Conservation (phyloP, 2,329 filamentous ascomycete genomes). For the Cryphonectria japonica region DNA sequence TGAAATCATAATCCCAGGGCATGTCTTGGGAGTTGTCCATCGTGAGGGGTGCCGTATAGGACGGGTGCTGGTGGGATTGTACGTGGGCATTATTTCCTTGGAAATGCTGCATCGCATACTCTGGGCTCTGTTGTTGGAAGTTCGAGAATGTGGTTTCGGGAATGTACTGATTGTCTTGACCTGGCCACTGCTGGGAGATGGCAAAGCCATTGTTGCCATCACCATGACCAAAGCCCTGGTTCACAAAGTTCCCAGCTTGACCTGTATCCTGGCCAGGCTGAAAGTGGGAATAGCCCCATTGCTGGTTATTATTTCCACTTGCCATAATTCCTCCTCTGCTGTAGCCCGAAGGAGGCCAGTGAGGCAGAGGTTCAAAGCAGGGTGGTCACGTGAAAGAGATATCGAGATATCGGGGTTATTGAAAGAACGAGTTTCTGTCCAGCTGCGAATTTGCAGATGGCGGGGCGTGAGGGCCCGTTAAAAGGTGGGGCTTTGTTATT, state of each 20-base stretch:
- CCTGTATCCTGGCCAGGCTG: conserved; percentile 24
- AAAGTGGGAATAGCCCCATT: conserved; percentile 27
- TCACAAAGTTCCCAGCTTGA: conserved; percentile 23
- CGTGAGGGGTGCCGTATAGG: conserved; percentile 21
- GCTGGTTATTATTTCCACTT: conserved; percentile 28
- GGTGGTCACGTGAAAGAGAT: conserved; percentile 18
- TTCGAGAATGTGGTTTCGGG: conserved; percentile 15
- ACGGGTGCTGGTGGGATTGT: conserved; percentile 24
- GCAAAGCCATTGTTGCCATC: conserved; percentile 20
- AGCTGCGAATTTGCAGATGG: conserved; percentile 11
- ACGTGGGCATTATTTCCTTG: conserved; percentile 14
- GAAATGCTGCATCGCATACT: conserved; percentile 25
- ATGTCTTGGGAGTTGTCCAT: conserved; percentile 21
- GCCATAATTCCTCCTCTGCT: conserved; percentile 13
- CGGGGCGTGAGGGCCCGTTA: conserved; percentile 3
- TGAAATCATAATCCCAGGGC: conserved; percentile 27
- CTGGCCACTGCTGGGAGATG: conserved; percentile 27
- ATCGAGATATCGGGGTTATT: conserved; percentile 12
- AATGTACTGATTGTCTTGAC: conserved; percentile 22
- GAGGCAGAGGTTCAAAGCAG: neutral
- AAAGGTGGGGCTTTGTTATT: neutral
- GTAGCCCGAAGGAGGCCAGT: neutral
- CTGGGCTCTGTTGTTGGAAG: conserved; percentile 23
- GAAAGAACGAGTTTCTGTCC: neutral
- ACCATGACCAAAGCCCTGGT: conserved; percentile 22